Base-by-base conservation (phyloP, 805 yeast species). In the Maudiozyma serrabonitensis region DNA sequence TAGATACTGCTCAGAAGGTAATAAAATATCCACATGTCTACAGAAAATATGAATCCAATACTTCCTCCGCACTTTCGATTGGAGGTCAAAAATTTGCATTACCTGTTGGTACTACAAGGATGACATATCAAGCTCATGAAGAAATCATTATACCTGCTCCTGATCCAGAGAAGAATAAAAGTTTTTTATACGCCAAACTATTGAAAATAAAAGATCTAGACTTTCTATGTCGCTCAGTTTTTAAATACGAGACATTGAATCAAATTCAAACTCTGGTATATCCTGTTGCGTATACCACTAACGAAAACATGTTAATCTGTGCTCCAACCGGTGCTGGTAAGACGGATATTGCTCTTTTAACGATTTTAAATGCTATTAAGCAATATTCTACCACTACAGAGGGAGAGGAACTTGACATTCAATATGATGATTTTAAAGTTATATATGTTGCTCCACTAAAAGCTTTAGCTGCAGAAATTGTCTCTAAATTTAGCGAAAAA, bases 271-370 rank as follows among this genome's bases (percentile, higher is more conserved):
- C 95, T 16, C 72, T 93, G 52, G 95, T 91, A 1, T 93, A 75
- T 56, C 95, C 95, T 0, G 87, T 90, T 13, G 98, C 96, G 0
- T 93, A 91, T 64, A 81, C 84, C 49, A 84, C 97, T 5, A 89
- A 87, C 64, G 97, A 91, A 59, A 91, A 91, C 61, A 87, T 93
- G 96, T 71, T 90, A 46, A 88, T 90, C 4, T 90, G 97, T 79
- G 96, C 97, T 0, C 97, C 97, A 1, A 90, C 97, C 0, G 97
- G 97, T 75, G 96, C 97, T 6, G 97, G 97, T 77, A 90, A 90
- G 63, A 90, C 97, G 0, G 96, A 90, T 66, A 91, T 90, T 26
- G 97, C 97, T 0, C 67, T 90, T 51, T 69, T 90, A 38, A 73
- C 96, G 0, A 81, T 90, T 53, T 69, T 90, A 47, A 91, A 85